Evolutionary conservation across 306 rosid genomes (phyloP).

Genomic region (Ceratonia siliqua): DNA sequence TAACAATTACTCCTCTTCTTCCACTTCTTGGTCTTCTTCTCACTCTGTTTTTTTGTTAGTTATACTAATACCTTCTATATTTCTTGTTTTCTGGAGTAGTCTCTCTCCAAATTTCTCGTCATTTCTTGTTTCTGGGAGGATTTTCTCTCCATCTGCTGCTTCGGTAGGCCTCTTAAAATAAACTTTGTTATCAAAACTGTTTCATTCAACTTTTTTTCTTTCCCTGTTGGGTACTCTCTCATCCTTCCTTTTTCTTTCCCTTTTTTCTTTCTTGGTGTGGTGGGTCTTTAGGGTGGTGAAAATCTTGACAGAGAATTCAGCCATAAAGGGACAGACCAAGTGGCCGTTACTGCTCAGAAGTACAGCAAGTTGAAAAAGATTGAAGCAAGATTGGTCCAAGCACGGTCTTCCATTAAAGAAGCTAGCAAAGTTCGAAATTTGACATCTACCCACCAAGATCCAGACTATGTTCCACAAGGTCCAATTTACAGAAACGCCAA

Average conservation of each 20-base stretch:
- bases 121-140: constrained; percentile 21
- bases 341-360: constrained; percentile 2
- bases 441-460: constrained; percentile 41
- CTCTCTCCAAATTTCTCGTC: constrained; percentile 11
- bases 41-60: constrained; percentile 20
- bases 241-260: background rate
- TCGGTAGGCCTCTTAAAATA: background rate
- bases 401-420: constrained; percentile 52
- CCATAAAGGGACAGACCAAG: constrained; percentile 24
- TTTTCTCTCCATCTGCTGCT: constrained; percentile 18
- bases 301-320: constrained; percentile 32
- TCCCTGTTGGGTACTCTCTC: constrained; percentile 5
- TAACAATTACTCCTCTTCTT: constrained; percentile 2
- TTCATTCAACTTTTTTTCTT: constrained; percentile 15
- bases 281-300: constrained; percentile 27
- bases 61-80: background rate
- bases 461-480: constrained; percentile 59
- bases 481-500: constrained; percentile 52
- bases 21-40: constrained; percentile 16
- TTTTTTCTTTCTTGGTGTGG: background rate
- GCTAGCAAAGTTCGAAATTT: constrained; percentile 42
- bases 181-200: constrained; percentile 1
- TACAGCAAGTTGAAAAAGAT: constrained; percentile 34
- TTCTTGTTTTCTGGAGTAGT: constrained; percentile 28
- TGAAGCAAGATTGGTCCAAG: constrained; percentile 49